Percentiles rank a stretch among this genome's conserved stretches.
phyloP scores from a whole-genome alignment of 1,139 yeast species.

The Sugiyamaella sp. region DNA sequence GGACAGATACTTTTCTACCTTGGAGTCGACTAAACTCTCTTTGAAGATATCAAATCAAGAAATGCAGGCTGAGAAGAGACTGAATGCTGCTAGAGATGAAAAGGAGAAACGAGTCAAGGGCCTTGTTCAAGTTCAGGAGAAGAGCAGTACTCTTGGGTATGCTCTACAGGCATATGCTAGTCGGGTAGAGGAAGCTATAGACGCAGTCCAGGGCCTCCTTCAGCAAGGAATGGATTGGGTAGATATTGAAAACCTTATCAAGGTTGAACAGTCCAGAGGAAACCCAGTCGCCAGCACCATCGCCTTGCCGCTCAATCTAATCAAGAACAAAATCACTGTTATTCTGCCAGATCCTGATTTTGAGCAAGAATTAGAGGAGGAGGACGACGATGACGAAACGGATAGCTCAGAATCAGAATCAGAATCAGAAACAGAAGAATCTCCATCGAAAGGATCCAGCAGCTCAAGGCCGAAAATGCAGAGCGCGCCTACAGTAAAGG shows the following conservation, averaged over 20 bases:
- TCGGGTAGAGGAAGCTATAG: slow-evolving; percentile 70
- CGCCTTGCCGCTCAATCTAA: slow-evolving; percentile 68
- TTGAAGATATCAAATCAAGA: slow-evolving; percentile 76
- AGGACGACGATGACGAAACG: slow-evolving; percentile 39
- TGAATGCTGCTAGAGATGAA: slow-evolving; percentile 75
- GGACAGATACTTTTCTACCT: slow-evolving; percentile 80
- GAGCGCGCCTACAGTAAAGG: slow-evolving; percentile 46
- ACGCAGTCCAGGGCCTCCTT: slow-evolving; percentile 64
- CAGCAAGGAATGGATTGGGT: slow-evolving; percentile 96
- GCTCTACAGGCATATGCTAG: slow-evolving; percentile 71
- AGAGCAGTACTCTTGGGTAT: slow-evolving; percentile 70
- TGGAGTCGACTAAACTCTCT: slow-evolving; percentile 79
- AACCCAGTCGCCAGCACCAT: slow-evolving; percentile 66
- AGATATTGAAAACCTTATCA: slow-evolving; percentile 75
- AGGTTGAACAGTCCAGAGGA: slow-evolving; percentile 67
- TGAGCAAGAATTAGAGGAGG: slow-evolving; percentile 37
- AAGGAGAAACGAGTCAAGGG: slow-evolving; percentile 71
- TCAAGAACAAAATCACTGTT: slow-evolving; percentile 67
- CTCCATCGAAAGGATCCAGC: slow-evolving; percentile 40
- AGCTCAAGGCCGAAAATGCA: slow-evolving; percentile 29
- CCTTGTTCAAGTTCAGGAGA: slow-evolving; percentile 63
- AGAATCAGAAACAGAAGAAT: slow-evolving; percentile 40
- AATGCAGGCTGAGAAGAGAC: slow-evolving; percentile 68
- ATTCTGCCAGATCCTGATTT: slow-evolving; percentile 55
- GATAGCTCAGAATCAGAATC: slow-evolving; percentile 44